Evolutionary conservation across 1,139 yeast species (phyloP).

Genomic region (Saccharomycopsis phalli): DNA sequence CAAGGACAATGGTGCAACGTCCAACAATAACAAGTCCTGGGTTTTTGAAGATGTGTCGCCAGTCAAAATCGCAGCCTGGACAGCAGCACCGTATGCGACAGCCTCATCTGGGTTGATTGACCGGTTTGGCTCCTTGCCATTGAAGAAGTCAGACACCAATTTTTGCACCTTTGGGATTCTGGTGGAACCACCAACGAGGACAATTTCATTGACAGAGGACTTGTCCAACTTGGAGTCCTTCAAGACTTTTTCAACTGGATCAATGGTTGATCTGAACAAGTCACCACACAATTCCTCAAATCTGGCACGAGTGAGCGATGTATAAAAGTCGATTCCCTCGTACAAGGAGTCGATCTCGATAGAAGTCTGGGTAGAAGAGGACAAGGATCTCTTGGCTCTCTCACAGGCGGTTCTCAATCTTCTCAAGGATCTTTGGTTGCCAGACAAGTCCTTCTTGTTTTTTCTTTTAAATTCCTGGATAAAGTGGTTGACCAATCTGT

Average conservation of each 20-base stretch:
- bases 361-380: slow-evolving; percentile 67
- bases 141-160: slow-evolving; percentile 74
- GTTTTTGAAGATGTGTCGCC: slow-evolving; percentile 49
- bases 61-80: slow-evolving; percentile 90
- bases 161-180: slow-evolving; percentile 96
- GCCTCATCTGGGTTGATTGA: slow-evolving; percentile 97
- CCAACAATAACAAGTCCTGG: slow-evolving; percentile 87
- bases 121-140: slow-evolving; percentile 88
- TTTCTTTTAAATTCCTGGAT: slow-evolving; percentile 82
- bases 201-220: slow-evolving; percentile 80
- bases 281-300: slow-evolving; percentile 86
- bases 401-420: too few species aligned
- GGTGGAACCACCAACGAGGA: slow-evolving; percentile 93
- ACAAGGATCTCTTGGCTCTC: slow-evolving; percentile 88
- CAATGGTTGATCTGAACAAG: slow-evolving; percentile 77
- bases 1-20: slow-evolving; percentile 82
- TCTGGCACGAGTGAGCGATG: slow-evolving; percentile 87
- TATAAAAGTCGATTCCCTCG: slow-evolving; percentile 92
- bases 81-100: slow-evolving; percentile 95
- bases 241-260: slow-evolving; percentile 87
- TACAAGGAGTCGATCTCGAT: slow-evolving; percentile 90
- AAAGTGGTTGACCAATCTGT: slow-evolving; percentile 79
- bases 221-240: slow-evolving; percentile 80
- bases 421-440: slow-evolving; percentile 58
- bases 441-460: slow-evolving; percentile 66